Percentiles rank a stretch among this genome's conserved stretches.
Evolutionary conservation across 2,329 filamentous ascomycete genomes (phyloP).

Genomic region (Exophiala lecanii-corni): DNA sequence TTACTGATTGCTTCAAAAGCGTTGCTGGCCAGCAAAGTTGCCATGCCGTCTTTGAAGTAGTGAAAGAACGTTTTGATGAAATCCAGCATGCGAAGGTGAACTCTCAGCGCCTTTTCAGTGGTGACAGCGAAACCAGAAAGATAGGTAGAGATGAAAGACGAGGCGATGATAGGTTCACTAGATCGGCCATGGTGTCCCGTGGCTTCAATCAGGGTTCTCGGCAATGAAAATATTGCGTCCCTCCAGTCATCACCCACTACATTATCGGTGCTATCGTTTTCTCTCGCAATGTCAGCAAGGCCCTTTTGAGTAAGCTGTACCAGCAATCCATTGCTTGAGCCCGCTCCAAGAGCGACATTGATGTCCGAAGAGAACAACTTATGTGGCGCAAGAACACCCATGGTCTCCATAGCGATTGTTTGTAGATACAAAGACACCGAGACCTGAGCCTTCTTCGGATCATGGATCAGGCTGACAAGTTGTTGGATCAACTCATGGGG

Average conservation of each 20-base stretch:
- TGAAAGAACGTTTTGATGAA: slow-evolving; percentile 89
- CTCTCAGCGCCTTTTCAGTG: slow-evolving; percentile 74
- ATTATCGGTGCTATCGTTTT: slow-evolving; percentile 54
- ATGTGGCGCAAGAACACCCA: slow-evolving; percentile 82
- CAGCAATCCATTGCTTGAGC: slow-evolving; percentile 91
- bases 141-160: slow-evolving; percentile 82
- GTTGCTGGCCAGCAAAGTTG: slow-evolving; percentile 72
- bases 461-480: slow-evolving; percentile 84
- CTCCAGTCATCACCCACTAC: slow-evolving; percentile 83
- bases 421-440: slow-evolving; percentile 72
- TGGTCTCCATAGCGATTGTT: slow-evolving; percentile 70
- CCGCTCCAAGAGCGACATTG: slow-evolving; percentile 84
- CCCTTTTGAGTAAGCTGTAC: slow-evolving; percentile 90
- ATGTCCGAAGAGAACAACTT: slow-evolving; percentile 75
- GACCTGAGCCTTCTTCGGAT: slow-evolving; percentile 64
- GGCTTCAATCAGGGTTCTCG: slow-evolving; percentile 59
- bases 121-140: slow-evolving; percentile 83
- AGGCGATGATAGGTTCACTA: slow-evolving; percentile 71
- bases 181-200: slow-evolving; percentile 47
- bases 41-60: slow-evolving; percentile 77
- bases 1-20: slow-evolving; percentile 90
- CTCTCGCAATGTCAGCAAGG: slow-evolving; percentile 70
- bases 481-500: slow-evolving; percentile 88
- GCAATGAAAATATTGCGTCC: slow-evolving; percentile 80
- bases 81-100: slow-evolving; percentile 75